Evolutionary conservation across 768 basidiomycete species (phyloP), one percentile per base, ranked within the genome.

Genomic region (Daedalea quercina): DNA sequence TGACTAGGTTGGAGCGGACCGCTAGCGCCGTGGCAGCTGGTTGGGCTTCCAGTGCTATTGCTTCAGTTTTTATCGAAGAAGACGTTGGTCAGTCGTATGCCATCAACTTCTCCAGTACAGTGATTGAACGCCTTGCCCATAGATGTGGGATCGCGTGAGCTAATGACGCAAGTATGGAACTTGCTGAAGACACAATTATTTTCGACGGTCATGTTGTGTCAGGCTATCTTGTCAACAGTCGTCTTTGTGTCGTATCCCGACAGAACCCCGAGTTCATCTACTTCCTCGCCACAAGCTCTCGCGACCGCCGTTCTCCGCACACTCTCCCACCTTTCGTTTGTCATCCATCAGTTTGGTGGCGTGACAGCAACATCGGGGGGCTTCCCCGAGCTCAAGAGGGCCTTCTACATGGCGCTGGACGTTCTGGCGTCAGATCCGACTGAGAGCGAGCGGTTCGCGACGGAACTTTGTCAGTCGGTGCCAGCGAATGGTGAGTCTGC

Each of bases 291-390:
- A 8, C 68, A 75, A 6, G 56, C 73, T 3, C 70, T 91, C 9
- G 82, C 87, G 1, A 67, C 78, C 4, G 66, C 73, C 13, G 72
- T 77, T 3, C 67, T 93, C 0, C 73, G 74, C 24, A 78, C 77
- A 0, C 73, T 93, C 11, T 81, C 78, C 11, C 77, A 82, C 61
- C 72, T 91, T 19, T 81, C 89, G 2, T 90, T 90, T 60, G 77
- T 92, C 45, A 80, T 92, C 8, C 80, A 84, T 9, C 81, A 86
- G 60, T 91, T 93, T 57, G 91, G 91, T 2, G 87, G 88, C 8
- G 74, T 87, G 23, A 76, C 80, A 2, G 75, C 77, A 1, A 74
- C 77, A 0, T 72, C 70, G 15, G 68, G 69, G 19, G 80, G 84
- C 2, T 87, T 94, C 61, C 61, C 73, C 24, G 87, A 92, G 60